phyloP scores from a whole-genome alignment of 306 rosid genomes.

The Leucaena leucocephala region DNA sequence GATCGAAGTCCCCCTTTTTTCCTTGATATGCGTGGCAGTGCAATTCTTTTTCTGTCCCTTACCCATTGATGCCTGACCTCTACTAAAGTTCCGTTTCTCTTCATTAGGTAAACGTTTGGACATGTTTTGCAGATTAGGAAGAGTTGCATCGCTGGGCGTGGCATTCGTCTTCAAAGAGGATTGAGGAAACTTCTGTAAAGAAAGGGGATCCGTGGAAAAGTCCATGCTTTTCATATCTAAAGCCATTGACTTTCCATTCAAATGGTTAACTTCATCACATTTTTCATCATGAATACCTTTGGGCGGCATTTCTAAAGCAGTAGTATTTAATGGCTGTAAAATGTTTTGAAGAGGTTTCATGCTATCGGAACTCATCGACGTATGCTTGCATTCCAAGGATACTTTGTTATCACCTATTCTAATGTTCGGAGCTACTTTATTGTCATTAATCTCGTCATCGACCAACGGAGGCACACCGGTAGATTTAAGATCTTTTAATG shows the following conservation, averaged over 20 bases:
- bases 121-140: conserved; percentile 13
- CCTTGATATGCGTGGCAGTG: conserved; percentile 31
- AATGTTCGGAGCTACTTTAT: not conserved
- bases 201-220: conserved; percentile 18
- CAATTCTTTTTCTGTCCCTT: conserved; percentile 29
- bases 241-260: conserved; percentile 16
- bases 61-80: conserved; percentile 18
- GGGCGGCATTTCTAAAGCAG: conserved; percentile 3
- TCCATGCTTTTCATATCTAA: not conserved
- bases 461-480: conserved; percentile 4
- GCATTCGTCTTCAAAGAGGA: conserved; percentile 24
- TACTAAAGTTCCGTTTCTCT: conserved; percentile 29
- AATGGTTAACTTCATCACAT: not conserved
- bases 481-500: conserved; percentile 1
- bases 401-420: conserved; percentile 18
- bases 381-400: conserved; percentile 28
- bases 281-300: conserved; percentile 3
- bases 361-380: conserved; percentile 22
- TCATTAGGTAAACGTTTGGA: conserved; percentile 23
- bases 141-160: conserved; percentile 21
- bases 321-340: not conserved
- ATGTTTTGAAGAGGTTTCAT: conserved; percentile 5
- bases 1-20: conserved; percentile 27
- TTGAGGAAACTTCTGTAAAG: conserved; percentile 28
- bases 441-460: conserved; percentile 19